These are phyloP conservation scores for Pleurotus cornucopiae DNA, from an alignment of 768 basidiomycete genomes.

Conservation along the genomic window DNA sequence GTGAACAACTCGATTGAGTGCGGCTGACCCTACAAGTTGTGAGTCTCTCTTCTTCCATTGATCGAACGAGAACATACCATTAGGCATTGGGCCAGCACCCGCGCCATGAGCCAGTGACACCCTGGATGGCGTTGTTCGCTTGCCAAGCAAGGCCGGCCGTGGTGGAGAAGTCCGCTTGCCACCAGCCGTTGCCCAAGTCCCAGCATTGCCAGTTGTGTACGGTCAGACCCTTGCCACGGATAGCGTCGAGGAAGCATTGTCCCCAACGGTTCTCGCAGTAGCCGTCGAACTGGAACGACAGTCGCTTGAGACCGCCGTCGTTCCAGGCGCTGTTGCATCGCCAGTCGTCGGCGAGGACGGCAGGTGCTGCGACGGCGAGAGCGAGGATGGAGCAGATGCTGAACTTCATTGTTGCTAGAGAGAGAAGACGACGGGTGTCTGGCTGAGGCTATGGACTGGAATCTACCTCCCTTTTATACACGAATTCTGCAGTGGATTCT, in stretches of 20 bases:
- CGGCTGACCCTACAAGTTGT: too few species aligned
- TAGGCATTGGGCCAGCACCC: conserved; percentile 8
- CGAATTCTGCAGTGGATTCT: too few species aligned
- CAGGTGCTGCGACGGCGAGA: background rate
- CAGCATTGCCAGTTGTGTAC: background rate
- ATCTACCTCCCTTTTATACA: too few species aligned
- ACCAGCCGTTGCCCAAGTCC: background rate
- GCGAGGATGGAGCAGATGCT: background rate
- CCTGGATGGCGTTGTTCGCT: background rate
- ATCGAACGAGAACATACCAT: background rate
- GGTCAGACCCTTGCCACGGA: background rate
- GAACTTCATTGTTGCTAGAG: background rate
- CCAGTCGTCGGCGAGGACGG: background rate
- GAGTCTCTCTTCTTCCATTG: too few species aligned
- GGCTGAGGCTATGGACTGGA: too few species aligned
- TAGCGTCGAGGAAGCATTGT: background rate
- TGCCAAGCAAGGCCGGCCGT: background rate
- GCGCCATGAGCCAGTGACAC: background rate
- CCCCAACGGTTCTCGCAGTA: background rate
- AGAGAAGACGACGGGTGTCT: too few species aligned
- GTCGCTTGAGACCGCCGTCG: background rate
- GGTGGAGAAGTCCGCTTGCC: background rate
- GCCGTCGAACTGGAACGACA: background rate
- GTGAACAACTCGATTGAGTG: too few species aligned
- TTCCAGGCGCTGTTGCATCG: background rate